phyloP scores from a whole-genome alignment of 306 rosid genomes.

The Albizia julibrissin region DNA sequence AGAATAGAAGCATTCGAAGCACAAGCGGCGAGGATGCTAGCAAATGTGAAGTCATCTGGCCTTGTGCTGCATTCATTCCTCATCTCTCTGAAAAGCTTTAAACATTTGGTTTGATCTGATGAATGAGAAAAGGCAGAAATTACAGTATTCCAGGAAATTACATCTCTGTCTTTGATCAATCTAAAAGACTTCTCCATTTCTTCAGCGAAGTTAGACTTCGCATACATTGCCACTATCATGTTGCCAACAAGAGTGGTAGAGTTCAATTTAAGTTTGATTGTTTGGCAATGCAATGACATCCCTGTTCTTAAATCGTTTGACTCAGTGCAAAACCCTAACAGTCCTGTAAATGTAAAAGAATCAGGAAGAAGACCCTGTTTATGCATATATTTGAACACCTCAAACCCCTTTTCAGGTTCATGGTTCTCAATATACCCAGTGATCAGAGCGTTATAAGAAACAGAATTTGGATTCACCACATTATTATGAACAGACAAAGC shows the following conservation, averaged over 20 bases:
- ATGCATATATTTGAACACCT: conserved; percentile 39
- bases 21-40: conserved; percentile 40
- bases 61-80: conserved; percentile 12
- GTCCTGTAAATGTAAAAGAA: conserved; percentile 41
- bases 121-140: conserved; percentile 37
- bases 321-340: conserved; percentile 35
- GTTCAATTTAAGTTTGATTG: conserved; percentile 44
- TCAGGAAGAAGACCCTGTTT: conserved; percentile 39
- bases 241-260: conserved; percentile 42
- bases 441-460: conserved; percentile 49
- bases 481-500: conserved; percentile 40
- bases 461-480: conserved; percentile 28
- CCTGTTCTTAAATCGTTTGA: conserved; percentile 35
- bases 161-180: conserved; percentile 41
- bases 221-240: conserved; percentile 42
- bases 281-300: conserved; percentile 42
- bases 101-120: conserved; percentile 33
- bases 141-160: conserved; percentile 49
- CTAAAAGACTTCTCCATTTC: conserved; percentile 45
- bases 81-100: conserved; percentile 40
- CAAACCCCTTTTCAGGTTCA: conserved; percentile 38
- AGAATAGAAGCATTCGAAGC: conserved; percentile 40
- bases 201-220: conserved; percentile 32
- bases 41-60: conserved; percentile 47
- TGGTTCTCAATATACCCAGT: conserved; percentile 44